Conservation (phyloP, 495 filamentous ascomycete genomes). For the Immersiella caudata region DNA sequence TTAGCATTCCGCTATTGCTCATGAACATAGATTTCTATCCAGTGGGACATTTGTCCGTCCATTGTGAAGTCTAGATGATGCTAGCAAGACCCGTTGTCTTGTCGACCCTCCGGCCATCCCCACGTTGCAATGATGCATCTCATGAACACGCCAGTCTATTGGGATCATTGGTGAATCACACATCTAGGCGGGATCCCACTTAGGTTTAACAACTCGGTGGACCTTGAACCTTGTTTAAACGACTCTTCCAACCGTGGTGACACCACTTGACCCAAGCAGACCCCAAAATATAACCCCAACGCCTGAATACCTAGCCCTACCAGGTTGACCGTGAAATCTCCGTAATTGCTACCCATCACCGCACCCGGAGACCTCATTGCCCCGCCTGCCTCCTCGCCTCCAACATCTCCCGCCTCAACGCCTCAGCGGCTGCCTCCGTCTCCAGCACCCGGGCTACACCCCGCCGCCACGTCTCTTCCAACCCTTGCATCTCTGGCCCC, state of each 20-base stretch:
- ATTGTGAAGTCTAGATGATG: not conserved
- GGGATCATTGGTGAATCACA: no score
- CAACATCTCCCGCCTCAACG: slow-evolving; percentile 53
- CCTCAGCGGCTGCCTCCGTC: slow-evolving; percentile 75
- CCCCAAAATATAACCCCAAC: no score
- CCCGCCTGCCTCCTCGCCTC: slow-evolving; percentile 35
- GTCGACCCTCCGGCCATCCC: no score
- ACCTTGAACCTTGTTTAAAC: no score
- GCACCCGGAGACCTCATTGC: not conserved
- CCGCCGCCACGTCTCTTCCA: slow-evolving; percentile 75
- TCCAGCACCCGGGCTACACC: slow-evolving; percentile 72
- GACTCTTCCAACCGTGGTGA: no score
- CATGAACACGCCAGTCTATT: no score
- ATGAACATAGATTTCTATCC: slow-evolving; percentile 13
- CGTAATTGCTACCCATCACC: not conserved
- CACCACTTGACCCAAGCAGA: no score
- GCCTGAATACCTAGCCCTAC: no score
- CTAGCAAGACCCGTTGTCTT: not conserved
- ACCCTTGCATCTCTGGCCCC: slow-evolving; percentile 63
- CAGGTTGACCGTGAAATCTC: not conserved
- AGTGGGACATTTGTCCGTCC: slow-evolving; percentile 2
- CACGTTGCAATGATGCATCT: no score
- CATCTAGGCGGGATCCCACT: no score
- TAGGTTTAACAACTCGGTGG: no score
- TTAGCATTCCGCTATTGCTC: slow-evolving; percentile 13